Base-by-base conservation (phyloP, 176 grass and related monocot species). In the Puccinellia tenuiflora region DNA sequence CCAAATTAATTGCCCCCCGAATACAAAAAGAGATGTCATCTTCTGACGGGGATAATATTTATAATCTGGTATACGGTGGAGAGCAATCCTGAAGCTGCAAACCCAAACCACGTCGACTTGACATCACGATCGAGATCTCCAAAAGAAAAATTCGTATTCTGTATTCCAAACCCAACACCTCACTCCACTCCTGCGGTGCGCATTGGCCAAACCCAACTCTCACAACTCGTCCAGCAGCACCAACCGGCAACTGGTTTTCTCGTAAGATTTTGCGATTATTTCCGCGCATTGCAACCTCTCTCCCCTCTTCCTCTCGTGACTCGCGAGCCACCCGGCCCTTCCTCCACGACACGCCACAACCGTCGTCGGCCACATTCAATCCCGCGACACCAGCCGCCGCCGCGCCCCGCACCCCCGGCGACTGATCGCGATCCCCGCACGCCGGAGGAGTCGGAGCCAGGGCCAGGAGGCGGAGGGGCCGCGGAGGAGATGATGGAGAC, bases 281-380 rank as follows among this genome's bases (percentile, higher is more conserved):
- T 54, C 18, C 38, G 37, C 26, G 56, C 45, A 28, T 22, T 26
- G 45, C 42, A 20, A 34, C 30, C 59, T 62, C 24, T 20, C 66
- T 18, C 51, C 22, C 34, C 29, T 42, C n/a, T 69, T 17, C 43
- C 15, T 62, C 29, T 61, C 75, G 46, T 54, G 48, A 46, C 20
- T n/a, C 59, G 57, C 20, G 11, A 47, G 38, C n/a, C n/a, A n/a
- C n/a, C n/a, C n/a, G n/a, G n/a, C 53, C 71, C 10, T 25, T 37
- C 8, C 42, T 29, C 54, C 86, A 28, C 82, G 83, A 53, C 75
- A 45, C 86, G 69, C 59, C 81, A 62, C 81, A 55, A 88, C 86
- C 81, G 76, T 84, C 83, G 83, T 30, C 72, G 88, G 72, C 70
- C 73, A 68, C 83, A 82, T 78, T 72, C 86, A 82, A 90, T 85